phyloP scores from a whole-genome alignment of 345 rosid genomes.

The Populus nigra region DNA sequence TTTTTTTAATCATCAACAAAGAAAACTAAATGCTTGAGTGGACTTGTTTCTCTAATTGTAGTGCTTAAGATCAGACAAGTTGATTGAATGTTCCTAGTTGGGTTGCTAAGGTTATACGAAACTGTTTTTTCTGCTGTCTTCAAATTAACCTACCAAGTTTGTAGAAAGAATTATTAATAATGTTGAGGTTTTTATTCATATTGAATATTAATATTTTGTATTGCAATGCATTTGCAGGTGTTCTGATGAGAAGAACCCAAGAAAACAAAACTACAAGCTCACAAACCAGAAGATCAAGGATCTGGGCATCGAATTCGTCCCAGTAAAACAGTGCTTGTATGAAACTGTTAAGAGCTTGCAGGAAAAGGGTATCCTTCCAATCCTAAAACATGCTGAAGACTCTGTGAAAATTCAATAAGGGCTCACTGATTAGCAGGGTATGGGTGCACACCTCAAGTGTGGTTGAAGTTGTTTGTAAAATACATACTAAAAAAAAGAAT shows the following conservation, averaged over 20 bases:
- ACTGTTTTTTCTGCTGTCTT: too few species aligned
- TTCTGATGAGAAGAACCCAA: constrained; percentile 86
- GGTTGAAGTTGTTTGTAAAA: background rate
- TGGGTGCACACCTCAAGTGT: too few species aligned
- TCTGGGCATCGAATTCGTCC: constrained; percentile 77
- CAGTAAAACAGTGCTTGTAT: constrained; percentile 74
- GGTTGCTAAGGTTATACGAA: too few species aligned
- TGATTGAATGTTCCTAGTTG: too few species aligned
- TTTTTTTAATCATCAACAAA: too few species aligned
- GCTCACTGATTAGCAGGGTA: background rate
- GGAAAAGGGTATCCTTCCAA: constrained; percentile 78
- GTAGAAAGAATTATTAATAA: too few species aligned
- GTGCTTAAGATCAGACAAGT: too few species aligned
- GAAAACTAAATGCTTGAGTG: background rate
- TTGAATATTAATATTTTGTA: background rate
- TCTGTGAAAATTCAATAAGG: constrained; percentile 22
- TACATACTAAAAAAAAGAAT: background rate
- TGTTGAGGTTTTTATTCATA: too few species aligned
- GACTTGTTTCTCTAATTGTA: background rate
- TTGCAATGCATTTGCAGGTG: constrained; percentile 48
- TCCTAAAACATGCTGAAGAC: constrained; percentile 45
- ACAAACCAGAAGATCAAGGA: constrained; percentile 75
- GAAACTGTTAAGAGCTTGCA: constrained; percentile 89
- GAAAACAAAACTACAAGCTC: constrained; percentile 72
- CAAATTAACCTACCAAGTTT: too few species aligned